Evolutionary conservation across 1,284 basidiomycete genomes (phyloP), one percentile per base, ranked within the genome.

Genomic region (Peniophora sp.): DNA sequence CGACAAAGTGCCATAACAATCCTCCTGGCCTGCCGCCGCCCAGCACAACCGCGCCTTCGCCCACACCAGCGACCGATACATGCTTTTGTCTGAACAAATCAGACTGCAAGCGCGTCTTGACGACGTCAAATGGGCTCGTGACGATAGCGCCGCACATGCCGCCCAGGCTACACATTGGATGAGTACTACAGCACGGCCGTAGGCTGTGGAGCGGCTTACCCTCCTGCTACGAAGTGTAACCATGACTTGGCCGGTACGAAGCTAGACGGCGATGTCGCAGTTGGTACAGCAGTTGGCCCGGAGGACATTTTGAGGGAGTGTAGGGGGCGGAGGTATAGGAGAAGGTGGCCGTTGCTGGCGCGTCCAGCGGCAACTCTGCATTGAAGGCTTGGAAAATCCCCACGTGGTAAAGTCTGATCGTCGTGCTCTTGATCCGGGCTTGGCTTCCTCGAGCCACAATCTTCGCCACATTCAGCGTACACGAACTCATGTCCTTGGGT

Each of bases 61-160:
- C 58, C 10, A 66, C 58, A 11, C 73, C 64, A 2, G 73, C 62
- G 5, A 71, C 66, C 5, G 74, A 69, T 5, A 71, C 57, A 46
- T 75, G 74, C 53, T 79, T 81, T 59, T 83, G 77, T 46, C 75
- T 74, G 66, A 95, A 97, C 38, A 97, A 70, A 68, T 88, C 87
- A 0, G 93, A 97, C 69, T 99, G 96, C 10, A 99, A 73, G 3
- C 96, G 85, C 24, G 97, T 99, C 71, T 99, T 99, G 59, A 99
- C 95, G 24, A 99, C 92, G 67, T 99, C 96, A 59, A 99, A 94
- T 0, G 96, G 96, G 35, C 92, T 93, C 0, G 96, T 99, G 9
- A 98, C 87, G 57, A 97, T 90, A 10, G 94, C 94, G 44, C 96
- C 97, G 63, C 92, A 92, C 95, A 99, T 97, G 22, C 96, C 96